Evolutionary conservation across 1,284 basidiomycete genomes (phyloP).

Genomic region (Ceratobasidium sp.): DNA sequence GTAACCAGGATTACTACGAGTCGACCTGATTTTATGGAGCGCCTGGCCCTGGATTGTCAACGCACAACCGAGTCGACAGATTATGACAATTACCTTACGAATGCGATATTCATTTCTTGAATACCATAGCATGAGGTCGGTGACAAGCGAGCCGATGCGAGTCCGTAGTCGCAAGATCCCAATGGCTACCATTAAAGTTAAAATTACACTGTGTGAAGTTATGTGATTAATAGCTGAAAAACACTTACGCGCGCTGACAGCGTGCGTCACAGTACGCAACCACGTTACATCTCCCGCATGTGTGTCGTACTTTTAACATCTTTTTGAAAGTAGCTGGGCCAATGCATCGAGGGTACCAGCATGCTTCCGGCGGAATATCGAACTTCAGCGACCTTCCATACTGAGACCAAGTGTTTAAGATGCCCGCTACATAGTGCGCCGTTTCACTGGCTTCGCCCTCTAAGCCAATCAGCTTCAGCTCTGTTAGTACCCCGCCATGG

Average conservation of each 20-base stretch:
- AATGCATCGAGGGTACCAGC: not conserved
- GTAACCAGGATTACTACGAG: too few relatives aligned
- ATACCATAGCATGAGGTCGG: too few relatives aligned
- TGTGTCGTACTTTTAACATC: not conserved
- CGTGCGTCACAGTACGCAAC: not conserved
- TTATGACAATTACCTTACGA: too few relatives aligned
- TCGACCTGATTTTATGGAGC: too few relatives aligned
- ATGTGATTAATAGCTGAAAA: not conserved
- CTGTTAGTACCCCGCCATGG: too few relatives aligned
- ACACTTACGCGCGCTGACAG: constrained; percentile 8
- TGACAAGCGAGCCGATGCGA: not conserved
- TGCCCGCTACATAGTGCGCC: not conserved
- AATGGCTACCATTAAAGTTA: not conserved
- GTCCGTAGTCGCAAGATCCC: not conserved
- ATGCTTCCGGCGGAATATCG: not conserved
- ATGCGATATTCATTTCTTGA: too few relatives aligned
- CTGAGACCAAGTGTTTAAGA: not conserved
- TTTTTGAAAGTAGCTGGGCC: too few relatives aligned
- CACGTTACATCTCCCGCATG: constrained; percentile 1
- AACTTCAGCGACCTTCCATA: not conserved
- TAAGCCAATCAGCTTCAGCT: not conserved
- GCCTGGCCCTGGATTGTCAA: too few relatives aligned
- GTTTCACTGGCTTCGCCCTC: not conserved
- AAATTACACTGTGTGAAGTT: not conserved
- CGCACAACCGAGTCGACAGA: too few relatives aligned